phyloP scores from a whole-genome alignment of 768 basidiomycete genomes.

The Steccherinum ochraceum region DNA sequence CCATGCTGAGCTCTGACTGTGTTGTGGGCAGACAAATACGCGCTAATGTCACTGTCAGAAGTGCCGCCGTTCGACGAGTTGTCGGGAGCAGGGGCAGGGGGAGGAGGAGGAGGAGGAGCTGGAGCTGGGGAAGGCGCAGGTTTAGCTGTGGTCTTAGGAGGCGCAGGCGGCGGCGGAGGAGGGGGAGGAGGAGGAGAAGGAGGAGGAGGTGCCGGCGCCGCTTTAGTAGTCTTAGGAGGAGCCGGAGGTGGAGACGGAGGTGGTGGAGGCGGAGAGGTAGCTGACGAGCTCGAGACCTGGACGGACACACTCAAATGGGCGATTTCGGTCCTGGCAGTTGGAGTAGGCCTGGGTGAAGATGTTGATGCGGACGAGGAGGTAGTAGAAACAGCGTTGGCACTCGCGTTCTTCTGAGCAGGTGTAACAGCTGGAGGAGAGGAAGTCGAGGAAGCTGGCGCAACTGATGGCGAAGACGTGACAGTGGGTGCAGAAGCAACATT shows the following conservation, averaged over 20 bases:
- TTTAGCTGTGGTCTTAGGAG: constrained; percentile 5
- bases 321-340: too few relatives aligned
- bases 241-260: constrained; percentile 15
- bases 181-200: constrained; percentile 9
- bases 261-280: too few relatives aligned
- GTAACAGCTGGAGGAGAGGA: background rate
- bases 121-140: constrained; percentile 17
- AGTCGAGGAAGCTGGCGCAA: background rate
- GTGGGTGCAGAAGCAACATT: background rate
- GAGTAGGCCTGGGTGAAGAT: too few relatives aligned
- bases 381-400: constrained; percentile 11
- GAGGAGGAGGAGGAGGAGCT: constrained; percentile 11
- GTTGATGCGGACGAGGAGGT: constrained; percentile 16
- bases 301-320: too few relatives aligned
- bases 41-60: constrained; percentile 40
- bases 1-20: constrained; percentile 54
- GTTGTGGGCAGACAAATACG: constrained; percentile 61
- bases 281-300: too few relatives aligned
- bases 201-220: constrained; percentile 3
- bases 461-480: background rate
- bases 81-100: constrained; percentile 4
- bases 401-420: background rate
- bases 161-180: constrained; percentile 5
- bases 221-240: background rate
- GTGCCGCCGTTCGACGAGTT: constrained; percentile 11